Conservation (phyloP, 352 stramenopile species). For the Thraustochytrium striatum region DNA sequence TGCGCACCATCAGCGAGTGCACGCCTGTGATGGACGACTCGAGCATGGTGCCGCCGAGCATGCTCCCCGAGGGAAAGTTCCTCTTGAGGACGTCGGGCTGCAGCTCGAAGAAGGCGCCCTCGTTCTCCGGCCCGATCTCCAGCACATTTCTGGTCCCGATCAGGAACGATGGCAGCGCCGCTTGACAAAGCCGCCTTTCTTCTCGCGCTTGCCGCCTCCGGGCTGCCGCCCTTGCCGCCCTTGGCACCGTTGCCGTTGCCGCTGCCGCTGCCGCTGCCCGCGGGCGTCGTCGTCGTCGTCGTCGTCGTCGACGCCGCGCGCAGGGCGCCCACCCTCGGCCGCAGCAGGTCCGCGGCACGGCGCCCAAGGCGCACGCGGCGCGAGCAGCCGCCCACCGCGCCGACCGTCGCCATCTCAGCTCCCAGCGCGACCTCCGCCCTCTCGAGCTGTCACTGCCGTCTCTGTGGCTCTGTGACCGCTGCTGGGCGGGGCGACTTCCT, state of each 20-base stretch:
- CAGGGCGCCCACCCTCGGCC: too few species aligned
- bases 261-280: too few species aligned
- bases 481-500: too few species aligned
- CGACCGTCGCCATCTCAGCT: too few species aligned
- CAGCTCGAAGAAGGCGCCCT: slow-evolving; percentile 15
- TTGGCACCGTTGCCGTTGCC: background rate
- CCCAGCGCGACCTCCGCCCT: too few species aligned
- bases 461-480: too few species aligned
- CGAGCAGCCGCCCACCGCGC: too few species aligned
- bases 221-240: background rate
- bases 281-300: background rate
- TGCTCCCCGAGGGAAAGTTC: slow-evolving; percentile 25
- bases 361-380: too few species aligned
- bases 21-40: background rate
- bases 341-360: too few species aligned
- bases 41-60: background rate
- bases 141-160: too few species aligned
- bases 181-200: background rate
- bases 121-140: background rate
- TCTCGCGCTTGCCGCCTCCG: background rate
- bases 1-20: slow-evolving; percentile 39
- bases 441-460: too few species aligned
- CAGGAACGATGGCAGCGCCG: background rate
- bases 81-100: background rate
- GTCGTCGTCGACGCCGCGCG: background rate